Percentiles rank a stretch among this genome's conserved stretches.
phyloP scores from a whole-genome alignment of 2,329 filamentous ascomycete genomes.

The Colletotrichum agaves region DNA sequence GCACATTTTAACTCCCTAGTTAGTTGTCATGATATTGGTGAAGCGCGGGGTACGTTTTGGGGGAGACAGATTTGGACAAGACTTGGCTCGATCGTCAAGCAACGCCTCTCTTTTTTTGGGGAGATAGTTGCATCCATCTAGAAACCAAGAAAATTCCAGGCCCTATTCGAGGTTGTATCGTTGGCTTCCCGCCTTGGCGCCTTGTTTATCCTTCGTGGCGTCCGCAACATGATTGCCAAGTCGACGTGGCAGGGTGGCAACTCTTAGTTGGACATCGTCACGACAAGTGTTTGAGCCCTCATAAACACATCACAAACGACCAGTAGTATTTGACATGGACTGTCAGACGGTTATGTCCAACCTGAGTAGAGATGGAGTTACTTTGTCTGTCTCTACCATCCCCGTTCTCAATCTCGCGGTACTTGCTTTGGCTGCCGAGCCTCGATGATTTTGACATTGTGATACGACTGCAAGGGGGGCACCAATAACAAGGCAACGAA shows the following conservation, averaged over 20 bases:
- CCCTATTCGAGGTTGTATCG: slow-evolving; percentile 11
- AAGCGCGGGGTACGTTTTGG: slow-evolving; percentile 14
- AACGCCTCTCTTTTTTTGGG: background rate
- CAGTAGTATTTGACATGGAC: too few relatives aligned
- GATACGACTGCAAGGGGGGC: too few relatives aligned
- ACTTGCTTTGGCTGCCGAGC: too few relatives aligned
- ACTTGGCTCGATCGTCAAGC: slow-evolving; percentile 9
- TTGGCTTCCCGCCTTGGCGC: slow-evolving; percentile 2
- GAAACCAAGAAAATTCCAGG: background rate
- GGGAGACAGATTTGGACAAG: background rate
- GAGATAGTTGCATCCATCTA: background rate
- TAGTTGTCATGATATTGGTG: background rate
- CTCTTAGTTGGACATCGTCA: background rate
- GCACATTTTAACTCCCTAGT: background rate
- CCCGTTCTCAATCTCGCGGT: too few relatives aligned
- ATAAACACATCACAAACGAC: too few relatives aligned
- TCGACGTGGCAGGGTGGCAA: background rate
- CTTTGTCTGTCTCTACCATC: too few relatives aligned
- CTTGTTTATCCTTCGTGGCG: background rate
- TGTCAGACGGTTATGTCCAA: too few relatives aligned
- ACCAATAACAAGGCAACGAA: too few relatives aligned
- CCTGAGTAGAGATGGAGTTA: too few relatives aligned
- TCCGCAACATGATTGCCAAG: background rate
- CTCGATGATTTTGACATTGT: too few relatives aligned
- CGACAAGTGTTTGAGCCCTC: too few relatives aligned